Conservation (phyloP, 1,284 basidiomycete species). For the Apiotrichum akiyoshidainum region DNA sequence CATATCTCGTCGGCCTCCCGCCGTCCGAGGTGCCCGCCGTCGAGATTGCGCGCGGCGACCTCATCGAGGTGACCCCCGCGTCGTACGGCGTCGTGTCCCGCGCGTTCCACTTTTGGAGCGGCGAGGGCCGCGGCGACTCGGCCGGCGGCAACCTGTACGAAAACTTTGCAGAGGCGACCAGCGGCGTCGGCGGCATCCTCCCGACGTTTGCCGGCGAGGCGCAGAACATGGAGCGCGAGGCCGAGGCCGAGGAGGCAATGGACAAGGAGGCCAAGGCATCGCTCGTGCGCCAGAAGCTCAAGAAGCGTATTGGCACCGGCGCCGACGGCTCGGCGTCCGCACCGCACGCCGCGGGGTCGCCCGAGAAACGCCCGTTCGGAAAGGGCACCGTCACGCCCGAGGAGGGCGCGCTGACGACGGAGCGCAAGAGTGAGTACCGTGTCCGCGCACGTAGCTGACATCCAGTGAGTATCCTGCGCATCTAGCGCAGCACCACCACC, state of each 20-base stretch:
- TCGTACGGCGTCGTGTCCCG: constrained; percentile 84
- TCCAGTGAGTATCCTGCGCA: constrained; percentile 19
- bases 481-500: constrained; percentile 3
- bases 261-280: constrained; percentile 37
- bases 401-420: constrained; percentile 9
- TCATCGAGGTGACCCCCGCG: constrained; percentile 83
- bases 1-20: constrained; percentile 89
- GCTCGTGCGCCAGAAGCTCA: constrained; percentile 22
- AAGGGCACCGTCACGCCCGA: constrained; percentile 19
- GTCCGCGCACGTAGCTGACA: constrained; percentile 2
- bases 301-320: constrained; percentile 18
- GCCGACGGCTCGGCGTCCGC: constrained; percentile 31
- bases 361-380: background rate
- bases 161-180: constrained; percentile 50
- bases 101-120: constrained; percentile 83
- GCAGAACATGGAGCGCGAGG: constrained; percentile 45
- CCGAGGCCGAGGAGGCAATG: constrained; percentile 43
- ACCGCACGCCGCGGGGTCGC: constrained; percentile 4
- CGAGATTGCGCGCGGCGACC: constrained; percentile 84
- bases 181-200: constrained; percentile 36
- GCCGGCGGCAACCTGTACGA: constrained; percentile 50
- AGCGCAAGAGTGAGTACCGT: constrained; percentile 5
- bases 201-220: constrained; percentile 43
- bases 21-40: constrained; percentile 95
- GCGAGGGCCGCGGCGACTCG: constrained; percentile 48